phyloP scores from a whole-genome alignment of 2,329 filamentous ascomycete genomes.

The Truncatella angustata region DNA sequence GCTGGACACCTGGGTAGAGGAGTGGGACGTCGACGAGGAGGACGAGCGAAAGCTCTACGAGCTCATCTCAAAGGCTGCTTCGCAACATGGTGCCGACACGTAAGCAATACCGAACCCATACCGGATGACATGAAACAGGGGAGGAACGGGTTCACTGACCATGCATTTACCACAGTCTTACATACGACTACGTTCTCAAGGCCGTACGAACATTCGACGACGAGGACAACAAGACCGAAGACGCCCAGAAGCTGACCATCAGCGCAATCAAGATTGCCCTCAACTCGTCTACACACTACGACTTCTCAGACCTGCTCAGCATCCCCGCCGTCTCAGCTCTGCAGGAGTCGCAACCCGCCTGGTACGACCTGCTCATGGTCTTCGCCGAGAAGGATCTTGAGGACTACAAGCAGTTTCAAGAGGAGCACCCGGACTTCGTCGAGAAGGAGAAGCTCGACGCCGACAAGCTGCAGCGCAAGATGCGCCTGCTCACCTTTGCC shows the following conservation, averaged over 20 bases:
- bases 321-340: constrained; percentile 84
- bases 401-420: constrained; percentile 92
- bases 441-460: constrained; percentile 72
- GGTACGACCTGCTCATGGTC: constrained; percentile 91
- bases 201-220: constrained; percentile 61
- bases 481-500: constrained; percentile 90
- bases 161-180: too few species aligned
- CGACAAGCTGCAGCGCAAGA: constrained; percentile 83
- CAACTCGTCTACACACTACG: constrained; percentile 56
- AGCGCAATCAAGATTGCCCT: constrained; percentile 55
- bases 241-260: constrained; percentile 59
- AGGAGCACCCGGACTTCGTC: constrained; percentile 84
- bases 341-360: constrained; percentile 76
- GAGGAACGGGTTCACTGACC: too few species aligned
- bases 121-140: too few species aligned
- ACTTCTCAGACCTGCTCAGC: constrained; percentile 78
- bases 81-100: constrained; percentile 74
- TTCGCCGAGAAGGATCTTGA: constrained; percentile 93
- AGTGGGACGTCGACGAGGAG: constrained; percentile 81
- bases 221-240: constrained; percentile 55
- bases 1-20: constrained; percentile 75
- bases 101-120: too few species aligned
- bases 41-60: constrained; percentile 83
- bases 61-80: constrained; percentile 76
- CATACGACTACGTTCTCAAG: constrained; percentile 67